Percentiles rank a stretch among this genome's conserved stretches.
These are phyloP conservation scores for Spergularia bocconei DNA, from an alignment of 148 eudicot species.

Conservation along the genomic window DNA sequence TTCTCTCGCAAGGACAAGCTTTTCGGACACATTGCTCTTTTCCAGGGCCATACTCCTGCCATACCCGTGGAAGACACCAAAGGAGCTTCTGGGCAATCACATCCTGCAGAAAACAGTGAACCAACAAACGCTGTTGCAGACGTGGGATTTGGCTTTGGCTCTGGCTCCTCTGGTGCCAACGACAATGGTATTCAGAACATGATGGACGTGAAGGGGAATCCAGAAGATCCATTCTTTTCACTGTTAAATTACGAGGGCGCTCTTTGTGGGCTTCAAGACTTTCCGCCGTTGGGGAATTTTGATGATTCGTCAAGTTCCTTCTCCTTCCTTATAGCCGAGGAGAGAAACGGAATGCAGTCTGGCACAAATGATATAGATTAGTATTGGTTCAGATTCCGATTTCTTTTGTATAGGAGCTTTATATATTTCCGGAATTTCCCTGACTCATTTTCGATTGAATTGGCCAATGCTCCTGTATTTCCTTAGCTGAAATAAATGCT, in stretches of 20 bases:
- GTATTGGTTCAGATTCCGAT: slow-evolving; percentile 17
- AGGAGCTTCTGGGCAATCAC: slow-evolving; percentile 36
- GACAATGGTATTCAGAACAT: slow-evolving; percentile 35
- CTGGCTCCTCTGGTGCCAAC: slow-evolving; percentile 28
- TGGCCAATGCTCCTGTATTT: slow-evolving; percentile 32
- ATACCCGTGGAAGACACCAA: slow-evolving; percentile 72
- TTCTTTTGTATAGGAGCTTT: slow-evolving; percentile 20
- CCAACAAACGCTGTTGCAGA: slow-evolving; percentile 31
- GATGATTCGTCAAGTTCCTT: slow-evolving; percentile 74
- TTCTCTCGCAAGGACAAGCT: slow-evolving; percentile 97
- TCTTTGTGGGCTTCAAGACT: slow-evolving; percentile 62
- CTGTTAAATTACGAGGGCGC: slow-evolving; percentile 58
- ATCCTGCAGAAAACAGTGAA: slow-evolving; percentile 43
- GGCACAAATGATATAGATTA: slow-evolving; percentile 44
- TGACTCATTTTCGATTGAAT: slow-evolving; percentile 21
- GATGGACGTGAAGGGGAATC: slow-evolving; percentile 41
- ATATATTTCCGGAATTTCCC: slow-evolving; percentile 9
- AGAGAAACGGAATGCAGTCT: slow-evolving; percentile 45
- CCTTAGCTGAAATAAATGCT: slow-evolving; percentile 35
- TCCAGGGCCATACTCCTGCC: slow-evolving; percentile 94
- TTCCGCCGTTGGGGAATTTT: slow-evolving; percentile 54
- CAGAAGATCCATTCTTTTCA: slow-evolving; percentile 63
- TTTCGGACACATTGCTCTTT: slow-evolving; percentile 90
- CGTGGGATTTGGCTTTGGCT: slow-evolving; percentile 38
- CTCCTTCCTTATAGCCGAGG: slow-evolving; percentile 58